Evolutionary conservation across 768 basidiomycete species (phyloP), one percentile per base, ranked within the genome.

Genomic region (Leccinum sublutescens): DNA sequence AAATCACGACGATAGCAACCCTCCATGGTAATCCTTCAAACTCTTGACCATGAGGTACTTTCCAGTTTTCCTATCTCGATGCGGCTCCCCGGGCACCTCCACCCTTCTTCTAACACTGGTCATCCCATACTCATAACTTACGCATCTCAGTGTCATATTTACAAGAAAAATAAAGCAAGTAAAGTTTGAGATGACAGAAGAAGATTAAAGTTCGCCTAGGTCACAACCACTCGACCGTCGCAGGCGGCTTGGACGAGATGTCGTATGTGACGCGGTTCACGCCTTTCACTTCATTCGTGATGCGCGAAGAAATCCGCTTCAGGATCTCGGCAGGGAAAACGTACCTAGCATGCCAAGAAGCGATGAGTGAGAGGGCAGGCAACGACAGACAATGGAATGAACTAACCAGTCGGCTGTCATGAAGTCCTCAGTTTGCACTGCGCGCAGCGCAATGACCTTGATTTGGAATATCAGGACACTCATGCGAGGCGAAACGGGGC

Each of bases 341-440:
- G 77, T 91, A 98, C 91, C 91, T 93, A 63, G 12, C 23, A 49
- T n/a, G 50, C 65, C 50, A 34, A 1, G 34, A 15, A 43, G 15
- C 48, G 11, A 47, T 55, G 72, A 74, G 12, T 19, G 64, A n/a
- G 56, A 19, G 2, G 6, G 9, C 14, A 19, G 25, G 29, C 6
- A 40, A 10, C 5, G 29, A 54, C 19, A 40, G 33, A 38, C 10
- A 25, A 40, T 12, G 29, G 8, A 52, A 29, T 2, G 11, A 52
- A 68, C 84, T 47, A 69, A 94, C 96, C 96, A 98, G 73, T 98
- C 96, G 36, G 97, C 97, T 14, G 97, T 99, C 97, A 99, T 99
- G 71, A 99, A 99, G 74, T 99, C 97, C 71, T 98, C 96, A n/a
- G 95, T 88, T 71, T 92, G 89, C 9, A 98, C 96, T 3, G 97